phyloP scores from a whole-genome alignment of 2,329 filamentous ascomycete genomes.

The Alternaria hordeiaustralica region DNA sequence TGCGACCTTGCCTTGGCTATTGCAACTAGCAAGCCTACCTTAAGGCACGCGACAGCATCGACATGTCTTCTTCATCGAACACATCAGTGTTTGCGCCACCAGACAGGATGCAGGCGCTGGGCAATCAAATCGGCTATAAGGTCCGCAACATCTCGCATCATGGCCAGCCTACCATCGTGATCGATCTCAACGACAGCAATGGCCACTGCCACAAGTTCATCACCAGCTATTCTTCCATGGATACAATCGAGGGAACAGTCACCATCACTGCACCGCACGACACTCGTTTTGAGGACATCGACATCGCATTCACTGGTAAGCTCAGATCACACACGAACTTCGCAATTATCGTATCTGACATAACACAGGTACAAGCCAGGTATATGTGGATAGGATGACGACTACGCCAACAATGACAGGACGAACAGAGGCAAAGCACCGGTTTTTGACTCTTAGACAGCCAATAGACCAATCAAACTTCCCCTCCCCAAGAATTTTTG shows the following conservation, averaged over 20 bases:
- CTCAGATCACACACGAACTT: not conserved
- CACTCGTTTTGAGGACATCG: slow-evolving; percentile 63
- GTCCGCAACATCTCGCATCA: slow-evolving; percentile 41
- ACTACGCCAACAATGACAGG: slow-evolving; percentile 60
- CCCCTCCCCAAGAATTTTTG: slow-evolving; percentile 61
- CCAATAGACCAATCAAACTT: slow-evolving; percentile 62
- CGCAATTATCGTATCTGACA: slow-evolving; percentile 18
- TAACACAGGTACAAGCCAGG: slow-evolving; percentile 56
- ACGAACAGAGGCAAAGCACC: slow-evolving; percentile 63
- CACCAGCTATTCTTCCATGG: slow-evolving; percentile 63
- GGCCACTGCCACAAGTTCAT: slow-evolving; percentile 43
- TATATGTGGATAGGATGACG: slow-evolving; percentile 62
- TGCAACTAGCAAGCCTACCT: slow-evolving; percentile 11
- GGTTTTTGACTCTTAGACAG: slow-evolving; percentile 67
- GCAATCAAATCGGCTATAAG: slow-evolving; percentile 44
- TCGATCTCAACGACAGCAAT: slow-evolving; percentile 48
- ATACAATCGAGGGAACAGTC: slow-evolving; percentile 62
- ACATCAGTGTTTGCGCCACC: slow-evolving; percentile 29
- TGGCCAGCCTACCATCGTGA: slow-evolving; percentile 52
- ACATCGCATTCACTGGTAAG: slow-evolving; percentile 65
- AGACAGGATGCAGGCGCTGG: slow-evolving; percentile 38
- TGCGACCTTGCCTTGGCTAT: slow-evolving; percentile 13
- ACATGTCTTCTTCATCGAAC: slow-evolving; percentile 29
- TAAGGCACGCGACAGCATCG: slow-evolving; percentile 15
- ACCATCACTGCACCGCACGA: slow-evolving; percentile 59